Conservation (phyloP, 2,329 filamentous ascomycete species). For the Paecilomyces fulvus region DNA sequence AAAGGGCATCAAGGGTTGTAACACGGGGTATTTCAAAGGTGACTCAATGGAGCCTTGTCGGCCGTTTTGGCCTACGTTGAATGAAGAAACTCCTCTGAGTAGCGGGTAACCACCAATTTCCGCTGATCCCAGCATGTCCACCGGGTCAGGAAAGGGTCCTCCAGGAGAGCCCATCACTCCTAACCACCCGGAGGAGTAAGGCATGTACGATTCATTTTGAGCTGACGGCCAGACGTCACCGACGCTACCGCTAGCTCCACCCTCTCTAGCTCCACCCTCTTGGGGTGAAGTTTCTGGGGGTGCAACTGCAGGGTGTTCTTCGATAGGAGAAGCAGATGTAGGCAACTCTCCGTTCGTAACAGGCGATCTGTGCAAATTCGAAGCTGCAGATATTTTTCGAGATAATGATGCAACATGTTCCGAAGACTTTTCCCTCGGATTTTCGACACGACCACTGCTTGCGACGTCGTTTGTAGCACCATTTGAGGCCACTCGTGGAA, state of each 20-base stretch:
- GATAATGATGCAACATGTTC: slow-evolving; percentile 8
- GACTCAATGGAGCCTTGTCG: not conserved
- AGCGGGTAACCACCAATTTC: slow-evolving; percentile 32
- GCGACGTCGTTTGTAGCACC: not conserved
- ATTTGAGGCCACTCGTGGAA: slow-evolving; percentile 55
- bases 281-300: slow-evolving; percentile 13
- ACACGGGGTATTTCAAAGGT: slow-evolving; percentile 67
- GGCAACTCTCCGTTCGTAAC: slow-evolving; percentile 17
- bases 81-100: not conserved
- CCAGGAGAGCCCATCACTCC: slow-evolving; percentile 5
- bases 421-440: slow-evolving; percentile 2
- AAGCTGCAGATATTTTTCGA: slow-evolving; percentile 16
- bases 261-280: slow-evolving; percentile 8
- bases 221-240: slow-evolving; percentile 8
- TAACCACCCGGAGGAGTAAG: slow-evolving; percentile 4
- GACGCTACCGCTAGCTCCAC: slow-evolving; percentile 3
- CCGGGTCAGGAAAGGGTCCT: slow-evolving; percentile 5
- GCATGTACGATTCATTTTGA: slow-evolving; percentile 6
- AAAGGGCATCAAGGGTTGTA: slow-evolving; percentile 78
- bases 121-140: slow-evolving; percentile 7
- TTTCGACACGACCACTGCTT: slow-evolving; percentile 3
- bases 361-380: slow-evolving; percentile 18
- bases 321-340: slow-evolving; percentile 15
- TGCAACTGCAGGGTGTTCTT: slow-evolving; percentile 18
- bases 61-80: not conserved